Base-by-base conservation (phyloP, 495 filamentous ascomycete genomes). In the Corynascus novoguineensis region DNA sequence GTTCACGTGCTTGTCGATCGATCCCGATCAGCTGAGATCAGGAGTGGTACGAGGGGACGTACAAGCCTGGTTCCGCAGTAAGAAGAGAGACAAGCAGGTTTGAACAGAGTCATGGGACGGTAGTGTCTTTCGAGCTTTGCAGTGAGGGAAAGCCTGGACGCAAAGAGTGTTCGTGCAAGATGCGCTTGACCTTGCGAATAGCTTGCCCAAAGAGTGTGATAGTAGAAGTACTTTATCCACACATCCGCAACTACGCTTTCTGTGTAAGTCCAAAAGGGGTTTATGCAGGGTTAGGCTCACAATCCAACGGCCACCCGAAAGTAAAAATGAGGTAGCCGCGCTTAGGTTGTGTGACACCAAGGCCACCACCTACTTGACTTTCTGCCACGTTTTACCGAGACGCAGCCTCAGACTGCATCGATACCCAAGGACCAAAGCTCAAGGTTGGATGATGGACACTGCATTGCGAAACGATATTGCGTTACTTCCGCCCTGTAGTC, bases 1-100 rank as follows among this genome's bases (percentile, higher is more conserved):
- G 35, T 40, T 35, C 49, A 52, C 35, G 49, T 42, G 50, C n/a
- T 42, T 37, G 31, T 15, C 37, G 37, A 41, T 41, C 37, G n/a
- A n/a, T 14, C 15, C 50, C 6, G 38, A 53, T 42, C 25, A 7
- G 22, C 15, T n/a, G 27, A 8, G 4, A 28, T 40, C 34, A 27
- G 22, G 21, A 27, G 22, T 40, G 32, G 22, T 22, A 3, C 7
- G 2, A 17, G 12, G 9, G 5, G 24, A 44, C n/a, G n/a, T n/a
- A n/a, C n/a, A n/a, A n/a, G n/a, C n/a, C n/a, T n/a, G 35, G 35
- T 41, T n/a, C 21, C 4, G 12, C 37, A 7, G 37, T n/a, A n/a
- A n/a, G n/a, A n/a, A n/a, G 37, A 15, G 28, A 21, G 29, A 17
- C 29, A 34, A 34, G n/a, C n/a, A n/a, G 22, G 10, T 11, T 25